Percentiles rank a stretch among this genome's conserved stretches.
These are phyloP conservation scores for Physcomitrellopsis africana DNA, from an alignment of 225 moss, liverwort and hornwort genomes.

Conservation along the genomic window DNA sequence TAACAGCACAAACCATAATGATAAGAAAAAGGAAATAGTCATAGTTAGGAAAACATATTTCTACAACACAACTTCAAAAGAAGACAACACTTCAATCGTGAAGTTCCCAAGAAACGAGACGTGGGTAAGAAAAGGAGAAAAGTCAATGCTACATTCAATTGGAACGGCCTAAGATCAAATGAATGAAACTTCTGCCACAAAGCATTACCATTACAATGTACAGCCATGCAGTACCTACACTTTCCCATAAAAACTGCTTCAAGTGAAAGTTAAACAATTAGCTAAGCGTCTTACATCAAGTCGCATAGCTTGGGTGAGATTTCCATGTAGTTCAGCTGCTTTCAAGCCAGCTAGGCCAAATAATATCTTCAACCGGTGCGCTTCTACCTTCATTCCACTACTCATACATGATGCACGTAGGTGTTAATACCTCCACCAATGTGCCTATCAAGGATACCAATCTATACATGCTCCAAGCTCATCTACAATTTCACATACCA, in stretches of 20 bases:
- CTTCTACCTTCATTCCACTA: conserved; percentile 97
- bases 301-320: conserved; percentile 93
- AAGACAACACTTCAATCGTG: not conserved
- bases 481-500: conserved; percentile 21
- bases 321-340: conserved; percentile 96
- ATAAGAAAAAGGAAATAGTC: conserved; percentile 16
- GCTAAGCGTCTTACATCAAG: conserved; percentile 71
- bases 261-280: not conserved
- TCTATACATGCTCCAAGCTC: not conserved
- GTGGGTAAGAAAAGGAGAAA: not conserved
- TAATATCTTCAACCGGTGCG: conserved; percentile 94
- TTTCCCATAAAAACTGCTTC: not conserved
- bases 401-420: conserved; percentile 26
- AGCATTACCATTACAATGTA: not conserved
- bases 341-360: conserved; percentile 92
- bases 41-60: conserved; percentile 23
- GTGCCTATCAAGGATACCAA: not conserved
- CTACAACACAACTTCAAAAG: conserved; percentile 17
- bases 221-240: not conserved
- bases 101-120: not conserved
- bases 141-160: conserved; percentile 8
- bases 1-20: conserved; percentile 39
- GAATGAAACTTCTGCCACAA: not conserved
- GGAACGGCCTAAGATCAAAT: not conserved
- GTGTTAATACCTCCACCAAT: conserved; percentile 18